These are phyloP conservation scores for Phytophthora citrophthora DNA, from an alignment of 352 stramenopile species.

Conservation along the genomic window DNA sequence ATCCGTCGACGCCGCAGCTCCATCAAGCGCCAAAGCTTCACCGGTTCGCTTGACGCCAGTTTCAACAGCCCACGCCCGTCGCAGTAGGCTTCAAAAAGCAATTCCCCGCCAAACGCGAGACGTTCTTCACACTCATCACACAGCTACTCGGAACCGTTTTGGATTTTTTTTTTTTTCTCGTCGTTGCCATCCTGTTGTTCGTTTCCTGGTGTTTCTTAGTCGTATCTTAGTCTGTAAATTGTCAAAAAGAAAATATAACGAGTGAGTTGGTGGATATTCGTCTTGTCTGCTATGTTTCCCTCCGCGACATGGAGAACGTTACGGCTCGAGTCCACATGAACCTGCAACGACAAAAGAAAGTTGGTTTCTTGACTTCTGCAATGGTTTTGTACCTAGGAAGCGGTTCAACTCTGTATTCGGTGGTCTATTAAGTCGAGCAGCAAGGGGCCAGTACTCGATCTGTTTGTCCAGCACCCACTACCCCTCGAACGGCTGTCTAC, in stretches of 20 bases:
- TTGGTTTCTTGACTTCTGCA: neutral
- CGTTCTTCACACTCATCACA: slow-evolving; percentile 14
- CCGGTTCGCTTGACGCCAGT: slow-evolving; percentile 31
- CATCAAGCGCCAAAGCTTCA: slow-evolving; percentile 46
- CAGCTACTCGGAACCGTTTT: slow-evolving; percentile 32
- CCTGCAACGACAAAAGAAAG: slow-evolving; percentile 17
- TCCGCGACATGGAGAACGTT: slow-evolving; percentile 22
- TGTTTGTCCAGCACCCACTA: neutral
- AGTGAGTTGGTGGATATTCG: slow-evolving; percentile 20
- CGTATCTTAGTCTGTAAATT: slow-evolving; percentile 31
- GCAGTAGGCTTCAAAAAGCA: slow-evolving; percentile 23
- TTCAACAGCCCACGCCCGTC: slow-evolving; percentile 20
- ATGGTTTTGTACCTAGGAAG: neutral
- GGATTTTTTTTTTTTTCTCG: slow-evolving; percentile 27
- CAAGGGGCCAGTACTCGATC: neutral
- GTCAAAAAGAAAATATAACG: slow-evolving; percentile 35
- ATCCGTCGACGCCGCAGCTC: slow-evolving; percentile 64
- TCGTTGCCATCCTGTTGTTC: slow-evolving; percentile 20
- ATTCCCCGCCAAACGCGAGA: slow-evolving; percentile 31
- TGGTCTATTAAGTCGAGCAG: slow-evolving; percentile 33
- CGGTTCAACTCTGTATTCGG: slow-evolving; percentile 31
- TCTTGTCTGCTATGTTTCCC: slow-evolving; percentile 20
- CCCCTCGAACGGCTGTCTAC: slow-evolving; percentile 30
- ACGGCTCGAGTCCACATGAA: slow-evolving; percentile 8
- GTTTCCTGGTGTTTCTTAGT: slow-evolving; percentile 24